Evolutionary conservation across 2,329 filamentous ascomycete genomes (phyloP), one percentile per base, ranked within the genome.

Genomic region (Penicillium sp.): DNA sequence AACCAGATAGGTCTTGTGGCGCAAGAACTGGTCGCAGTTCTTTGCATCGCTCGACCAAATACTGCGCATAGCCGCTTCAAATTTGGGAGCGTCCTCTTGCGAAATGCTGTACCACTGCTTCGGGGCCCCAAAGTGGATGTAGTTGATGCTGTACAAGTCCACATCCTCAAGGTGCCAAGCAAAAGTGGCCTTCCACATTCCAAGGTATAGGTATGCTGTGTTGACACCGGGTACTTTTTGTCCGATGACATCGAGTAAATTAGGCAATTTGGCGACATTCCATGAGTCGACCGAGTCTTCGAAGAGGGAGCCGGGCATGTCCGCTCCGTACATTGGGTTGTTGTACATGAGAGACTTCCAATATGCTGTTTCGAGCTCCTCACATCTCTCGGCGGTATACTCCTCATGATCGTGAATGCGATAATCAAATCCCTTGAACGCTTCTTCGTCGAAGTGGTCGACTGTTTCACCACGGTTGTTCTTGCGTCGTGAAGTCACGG

Each of bases 101-200:
- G 93, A 96, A 60, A 99, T 97, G 73, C 92, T 96, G 76, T 99
- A 99, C 94, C 94, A 99, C 71, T 99, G 94, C 74, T 99, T 99
- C 0, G 94, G 94, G 1, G 94, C 94, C 49, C 94, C 94, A 70
- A 99, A 99, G 68, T 99, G 94, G 54, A 99, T 91, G 71, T 96
- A 99, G 76, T 99, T 99, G 81, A 99, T 99, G 71, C 92, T 97
- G 84, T 99, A 99, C 4, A 99, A 83, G 76, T 99, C 94, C 39
- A 99, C 93, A 70, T 99, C 94, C 70, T 99, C 94, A 48, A 99
- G 77, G 81, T 99, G 94, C 94, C 94, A 99, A 8, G 94, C 94
- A 70, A 99, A 99, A 0, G 94, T 97, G 12, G 94, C 93, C 73
- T 97, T 97, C 94, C 94, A 99, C 94, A 99, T 99, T 41, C 94